Evolutionary conservation across 129 eudicot species (phyloP).

Genomic region (Scalesia atractyloides): DNA sequence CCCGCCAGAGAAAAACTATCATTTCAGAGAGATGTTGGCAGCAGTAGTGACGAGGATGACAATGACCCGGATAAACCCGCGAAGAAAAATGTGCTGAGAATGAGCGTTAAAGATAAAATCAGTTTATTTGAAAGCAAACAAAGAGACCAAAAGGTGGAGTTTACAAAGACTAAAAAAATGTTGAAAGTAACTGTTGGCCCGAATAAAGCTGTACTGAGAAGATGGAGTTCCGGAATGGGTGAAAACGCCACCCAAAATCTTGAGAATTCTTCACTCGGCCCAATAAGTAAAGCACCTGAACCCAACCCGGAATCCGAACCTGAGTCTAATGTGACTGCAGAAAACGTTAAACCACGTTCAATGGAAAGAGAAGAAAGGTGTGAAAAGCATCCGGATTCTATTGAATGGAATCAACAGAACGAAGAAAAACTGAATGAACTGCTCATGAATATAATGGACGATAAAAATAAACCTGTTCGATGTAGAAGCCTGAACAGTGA

Average conservation of each 20-base stretch:
- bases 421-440: slow-evolving; percentile 84
- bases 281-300: slow-evolving; percentile 25
- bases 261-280: slow-evolving; percentile 32
- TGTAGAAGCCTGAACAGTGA: slow-evolving; percentile 28
- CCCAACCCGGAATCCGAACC: slow-evolving; percentile 10
- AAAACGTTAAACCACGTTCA: slow-evolving; percentile 31
- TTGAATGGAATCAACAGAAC: slow-evolving; percentile 83
- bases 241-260: slow-evolving; percentile 47
- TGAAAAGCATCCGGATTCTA: slow-evolving; percentile 63
- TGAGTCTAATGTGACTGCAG: slow-evolving; percentile 35
- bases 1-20: slow-evolving; percentile 60
- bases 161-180: slow-evolving; percentile 44
- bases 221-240: slow-evolving; percentile 94
- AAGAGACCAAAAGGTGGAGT: slow-evolving; percentile 46
- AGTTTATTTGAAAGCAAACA: slow-evolving; percentile 94
- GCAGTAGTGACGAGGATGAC: slow-evolving; percentile 54
- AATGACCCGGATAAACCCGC: slow-evolving; percentile 52
- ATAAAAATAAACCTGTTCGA: slow-evolving; percentile 50
- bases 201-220: slow-evolving; percentile 79
- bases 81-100: slow-evolving; percentile 57
- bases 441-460: slow-evolving; percentile 74
- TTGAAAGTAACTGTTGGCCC: slow-evolving; percentile 43
- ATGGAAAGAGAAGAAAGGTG: slow-evolving; percentile 43
- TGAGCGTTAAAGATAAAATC: slow-evolving; percentile 94
- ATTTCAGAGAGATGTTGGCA: slow-evolving; percentile 51